phyloP scores from a whole-genome alignment of 2,329 filamentous ascomycete species.

The Helotiales sp. region DNA sequence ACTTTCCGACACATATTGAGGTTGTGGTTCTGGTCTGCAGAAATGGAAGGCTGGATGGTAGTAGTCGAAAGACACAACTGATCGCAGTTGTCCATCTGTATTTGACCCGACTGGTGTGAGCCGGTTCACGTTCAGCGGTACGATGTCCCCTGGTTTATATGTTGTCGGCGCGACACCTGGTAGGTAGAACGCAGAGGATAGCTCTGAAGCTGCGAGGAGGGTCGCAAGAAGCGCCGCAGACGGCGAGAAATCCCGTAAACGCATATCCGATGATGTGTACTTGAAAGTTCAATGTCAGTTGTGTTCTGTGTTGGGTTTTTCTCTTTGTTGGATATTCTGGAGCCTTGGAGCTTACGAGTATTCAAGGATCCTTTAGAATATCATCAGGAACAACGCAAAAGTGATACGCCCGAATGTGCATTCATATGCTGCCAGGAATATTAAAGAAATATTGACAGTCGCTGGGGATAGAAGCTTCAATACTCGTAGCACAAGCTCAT shows the following conservation, averaged over 20 bases:
- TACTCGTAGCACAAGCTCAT: background rate
- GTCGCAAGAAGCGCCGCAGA: slow-evolving; percentile 51
- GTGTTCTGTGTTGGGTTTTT: background rate
- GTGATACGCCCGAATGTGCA: slow-evolving; percentile 4
- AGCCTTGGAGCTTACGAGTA: slow-evolving; percentile 25
- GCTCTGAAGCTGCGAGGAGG: slow-evolving; percentile 50
- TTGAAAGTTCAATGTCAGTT: background rate
- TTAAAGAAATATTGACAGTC: background rate
- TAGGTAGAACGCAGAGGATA: slow-evolving; percentile 82
- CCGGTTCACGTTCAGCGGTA: slow-evolving; percentile 89
- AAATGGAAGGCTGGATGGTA: slow-evolving; percentile 88
- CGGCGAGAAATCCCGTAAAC: slow-evolving; percentile 30
- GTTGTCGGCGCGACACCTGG: slow-evolving; percentile 93
- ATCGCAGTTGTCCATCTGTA: slow-evolving; percentile 78
- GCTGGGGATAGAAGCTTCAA: background rate
- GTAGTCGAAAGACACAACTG: slow-evolving; percentile 96
- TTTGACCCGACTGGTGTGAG: slow-evolving; percentile 81
- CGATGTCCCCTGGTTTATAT: slow-evolving; percentile 76
- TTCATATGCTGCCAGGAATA: slow-evolving; percentile 5
- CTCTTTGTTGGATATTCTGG: slow-evolving; percentile 6
- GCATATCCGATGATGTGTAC: slow-evolving; percentile 31
- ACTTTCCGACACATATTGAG: slow-evolving; percentile 80
- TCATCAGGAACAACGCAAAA: slow-evolving; percentile 8
- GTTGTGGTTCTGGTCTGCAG: slow-evolving; percentile 76
- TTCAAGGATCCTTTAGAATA: slow-evolving; percentile 5